These are phyloP conservation scores for Metschnikowia lunata DNA, from an alignment of 805 yeast genomes.

Conservation along the genomic window DNA sequence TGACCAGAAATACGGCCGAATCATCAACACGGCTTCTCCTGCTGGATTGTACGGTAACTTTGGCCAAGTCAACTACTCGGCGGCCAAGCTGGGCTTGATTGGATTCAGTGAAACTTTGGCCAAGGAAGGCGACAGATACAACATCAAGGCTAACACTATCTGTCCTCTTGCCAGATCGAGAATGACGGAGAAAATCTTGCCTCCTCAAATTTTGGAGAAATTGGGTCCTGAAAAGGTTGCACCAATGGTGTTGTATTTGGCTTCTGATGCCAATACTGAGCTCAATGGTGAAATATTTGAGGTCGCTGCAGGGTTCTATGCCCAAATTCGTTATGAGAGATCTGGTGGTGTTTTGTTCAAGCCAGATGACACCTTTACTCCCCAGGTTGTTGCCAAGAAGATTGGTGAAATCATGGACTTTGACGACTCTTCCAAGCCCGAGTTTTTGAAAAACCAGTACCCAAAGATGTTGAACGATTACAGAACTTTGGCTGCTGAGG, in stretches of 20 bases:
- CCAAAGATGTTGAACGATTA: conserved; percentile 76
- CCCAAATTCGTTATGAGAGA: conserved; percentile 93
- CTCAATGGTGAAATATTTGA: conserved; percentile 79
- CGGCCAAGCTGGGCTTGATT: conserved; percentile 85
- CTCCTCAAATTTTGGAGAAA: conserved; percentile 76
- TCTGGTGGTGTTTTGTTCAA: conserved; percentile 81
- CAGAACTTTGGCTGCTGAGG: conserved; percentile 50
- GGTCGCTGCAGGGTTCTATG: conserved; percentile 90
- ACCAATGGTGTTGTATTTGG: conserved; percentile 80
- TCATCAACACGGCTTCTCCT: conserved; percentile 92
- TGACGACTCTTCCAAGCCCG: conserved; percentile 49
- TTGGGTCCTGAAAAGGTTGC: conserved; percentile 85
- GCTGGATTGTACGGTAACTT: conserved; percentile 96
- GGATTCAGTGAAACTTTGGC: conserved; percentile 94
- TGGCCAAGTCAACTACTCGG: conserved; percentile 94
- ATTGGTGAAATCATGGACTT: conserved; percentile 64
- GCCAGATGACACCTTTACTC: conserved; percentile 72
- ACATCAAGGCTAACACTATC: conserved; percentile 79
- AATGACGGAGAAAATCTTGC: conserved; percentile 90
- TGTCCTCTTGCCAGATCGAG: conserved; percentile 95
- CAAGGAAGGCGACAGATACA: conserved; percentile 84
- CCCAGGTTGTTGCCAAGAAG: conserved; percentile 72
- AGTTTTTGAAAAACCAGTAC: conserved; percentile 50
- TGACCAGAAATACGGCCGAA: conserved; percentile 81
- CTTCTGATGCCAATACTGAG: conserved; percentile 52